Evolutionary conservation across 805 yeast species (phyloP), one percentile per base, ranked within the genome.

Genomic region (Debaryomyces maramus): DNA sequence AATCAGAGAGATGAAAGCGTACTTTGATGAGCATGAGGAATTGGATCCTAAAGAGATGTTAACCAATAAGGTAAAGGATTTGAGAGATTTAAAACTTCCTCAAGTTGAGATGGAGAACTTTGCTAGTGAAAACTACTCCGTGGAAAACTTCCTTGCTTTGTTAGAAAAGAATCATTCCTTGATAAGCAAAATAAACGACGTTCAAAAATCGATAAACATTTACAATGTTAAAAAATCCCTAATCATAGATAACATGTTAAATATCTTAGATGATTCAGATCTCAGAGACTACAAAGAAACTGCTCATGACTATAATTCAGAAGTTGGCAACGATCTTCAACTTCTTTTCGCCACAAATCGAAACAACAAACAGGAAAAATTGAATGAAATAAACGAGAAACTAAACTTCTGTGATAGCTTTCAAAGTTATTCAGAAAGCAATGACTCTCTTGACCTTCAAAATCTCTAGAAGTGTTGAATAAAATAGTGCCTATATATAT

Each of bases 161-260:
- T 15, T 33, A 33, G 36, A 33, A 23, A 20, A 19, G 15, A 33
- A 33, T n/a, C 36, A 33, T 14, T 16, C 10, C 5, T 21, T 33
- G 16, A 33, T 33, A 14, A 33, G 13, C 23, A 19, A 22, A 7
- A 9, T 33, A 14, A 33, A 33, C 18, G 36, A 33, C n/a, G 16
- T 23, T 5, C 27, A 33, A 21, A 33, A 33, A 24, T 15, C 22
- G 10, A 21, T 33, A 13, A 24, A 22, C 10, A 19, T 33, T 6
- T 33, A 22, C 53, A 49, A 43, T 56, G 61, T 41, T 50, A 51
- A 18, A 31, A 58, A 22, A 55, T 58, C n/a, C 5, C 29, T 19
- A n/a, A 13, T 33, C 2, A 33, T 33, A 33, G 29, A 33, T 16
- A 20, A 17, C 7, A 21, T 33, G 18, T 13, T 4, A 18, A 33